phyloP scores from a whole-genome alignment of 305 asterid species.

The Andrographis paniculata region DNA sequence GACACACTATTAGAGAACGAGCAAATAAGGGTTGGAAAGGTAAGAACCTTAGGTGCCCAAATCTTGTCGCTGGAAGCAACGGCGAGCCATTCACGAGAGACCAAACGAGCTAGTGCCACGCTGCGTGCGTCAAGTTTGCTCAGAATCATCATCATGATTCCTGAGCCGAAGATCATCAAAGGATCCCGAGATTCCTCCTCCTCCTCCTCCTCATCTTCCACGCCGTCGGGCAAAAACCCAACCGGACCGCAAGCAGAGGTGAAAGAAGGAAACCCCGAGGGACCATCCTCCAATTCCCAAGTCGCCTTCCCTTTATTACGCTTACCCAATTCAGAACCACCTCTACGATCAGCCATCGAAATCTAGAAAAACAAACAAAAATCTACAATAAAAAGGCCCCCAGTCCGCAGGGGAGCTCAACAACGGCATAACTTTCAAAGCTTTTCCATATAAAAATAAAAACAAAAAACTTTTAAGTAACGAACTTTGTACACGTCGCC shows the following conservation, averaged over 20 bases:
- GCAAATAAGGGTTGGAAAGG: neutral
- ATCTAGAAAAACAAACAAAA: neutral
- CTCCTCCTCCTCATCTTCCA: constrained; percentile 14
- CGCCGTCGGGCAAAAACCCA: neutral
- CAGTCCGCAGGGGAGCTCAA: neutral
- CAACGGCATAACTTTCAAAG: neutral
- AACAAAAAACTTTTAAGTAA: neutral
- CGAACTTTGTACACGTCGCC: neutral
- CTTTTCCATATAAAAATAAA: neutral
- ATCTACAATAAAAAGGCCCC: neutral
- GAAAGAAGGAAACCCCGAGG: neutral
- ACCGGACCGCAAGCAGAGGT: neutral
- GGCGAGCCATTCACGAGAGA: constrained; percentile 53
- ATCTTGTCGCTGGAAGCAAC: constrained; percentile 51
- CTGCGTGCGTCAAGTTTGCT: constrained; percentile 64
- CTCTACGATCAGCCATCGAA: neutral
- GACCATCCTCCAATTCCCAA: constrained; percentile 1
- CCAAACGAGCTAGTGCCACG: constrained; percentile 54
- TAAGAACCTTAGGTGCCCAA: constrained; percentile 64
- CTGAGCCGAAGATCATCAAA: constrained; percentile 43
- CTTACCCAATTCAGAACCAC: neutral
- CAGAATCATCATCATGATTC: constrained; percentile 48
- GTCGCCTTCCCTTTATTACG: neutral
- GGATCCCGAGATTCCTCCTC: constrained; percentile 39
- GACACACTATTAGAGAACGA: neutral